These are phyloP conservation scores for Elsinoe australis DNA, from an alignment of 2,329 filamentous ascomycete genomes.

Conservation along the genomic window DNA sequence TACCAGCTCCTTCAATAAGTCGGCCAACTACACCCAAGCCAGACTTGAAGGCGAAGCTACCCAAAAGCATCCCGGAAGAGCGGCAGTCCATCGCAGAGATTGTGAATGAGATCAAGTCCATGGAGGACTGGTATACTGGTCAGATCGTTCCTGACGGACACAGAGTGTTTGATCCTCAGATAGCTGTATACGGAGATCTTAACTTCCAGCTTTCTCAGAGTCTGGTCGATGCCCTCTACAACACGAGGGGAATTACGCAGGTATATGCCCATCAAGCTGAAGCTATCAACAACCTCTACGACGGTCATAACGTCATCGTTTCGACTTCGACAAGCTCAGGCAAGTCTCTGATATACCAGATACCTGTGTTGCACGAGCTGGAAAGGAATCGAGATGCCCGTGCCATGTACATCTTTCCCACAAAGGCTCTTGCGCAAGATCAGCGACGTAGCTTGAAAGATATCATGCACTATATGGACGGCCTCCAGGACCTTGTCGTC, in stretches of 20 bases:
- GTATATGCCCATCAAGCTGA: constrained; percentile 90
- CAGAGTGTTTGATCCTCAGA: constrained; percentile 79
- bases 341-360: constrained; percentile 95
- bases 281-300: constrained; percentile 79
- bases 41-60: constrained; percentile 43
- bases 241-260: constrained; percentile 74
- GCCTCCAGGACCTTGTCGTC: constrained; percentile 65
- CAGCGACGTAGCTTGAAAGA: constrained; percentile 83
- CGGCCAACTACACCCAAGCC: constrained; percentile 37
- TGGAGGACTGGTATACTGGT: constrained; percentile 80
- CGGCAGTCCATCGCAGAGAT: constrained; percentile 78
- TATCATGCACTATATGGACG: constrained; percentile 70
- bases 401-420: constrained; percentile 97
- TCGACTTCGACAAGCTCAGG: constrained; percentile 93
- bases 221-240: constrained; percentile 93
- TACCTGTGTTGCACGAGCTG: constrained; percentile 80
- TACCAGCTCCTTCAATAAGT: constrained; percentile 53
- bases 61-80: constrained; percentile 68
- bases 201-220: constrained; percentile 81
- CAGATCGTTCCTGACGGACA: constrained; percentile 93
- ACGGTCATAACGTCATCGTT: constrained; percentile 80
- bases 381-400: constrained; percentile 69
- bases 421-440: constrained; percentile 92
- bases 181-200: constrained; percentile 72
- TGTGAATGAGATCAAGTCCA: constrained; percentile 69